Conservation (phyloP, 441 rosid species). For the Sinapis alba region DNA sequence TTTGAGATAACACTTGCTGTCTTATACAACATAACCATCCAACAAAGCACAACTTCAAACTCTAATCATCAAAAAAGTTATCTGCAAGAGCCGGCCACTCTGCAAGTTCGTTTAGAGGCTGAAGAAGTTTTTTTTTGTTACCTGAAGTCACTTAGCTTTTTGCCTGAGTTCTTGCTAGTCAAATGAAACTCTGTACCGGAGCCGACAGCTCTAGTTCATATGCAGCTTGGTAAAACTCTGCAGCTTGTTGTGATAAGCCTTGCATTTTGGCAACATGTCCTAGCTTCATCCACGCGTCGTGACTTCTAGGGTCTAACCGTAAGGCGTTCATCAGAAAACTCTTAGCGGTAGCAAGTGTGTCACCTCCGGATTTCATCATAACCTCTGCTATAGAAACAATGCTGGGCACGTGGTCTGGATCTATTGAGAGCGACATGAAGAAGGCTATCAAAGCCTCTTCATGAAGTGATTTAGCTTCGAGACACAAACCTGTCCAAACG, state of each 20-base stretch:
- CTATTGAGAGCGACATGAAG: conserved; percentile 67
- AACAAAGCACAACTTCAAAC: conserved; percentile 11
- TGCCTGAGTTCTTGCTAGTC: conserved; percentile 16
- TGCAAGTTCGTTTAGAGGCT: conserved; percentile 1
- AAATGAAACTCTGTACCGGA: conserved; percentile 64
- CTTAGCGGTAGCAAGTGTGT: conserved; percentile 63
- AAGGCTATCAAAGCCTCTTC: conserved; percentile 78
- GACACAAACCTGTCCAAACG: conserved; percentile 57
- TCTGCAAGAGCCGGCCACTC: not conserved
- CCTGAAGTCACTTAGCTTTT: conserved; percentile 9
- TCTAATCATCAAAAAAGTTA: not conserved
- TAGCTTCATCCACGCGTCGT: conserved; percentile 82
- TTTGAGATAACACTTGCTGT: not conserved
- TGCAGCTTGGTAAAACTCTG: conserved; percentile 95
- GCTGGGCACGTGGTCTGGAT: conserved; percentile 86
- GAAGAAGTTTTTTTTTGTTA: not conserved
- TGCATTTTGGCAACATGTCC: conserved; percentile 80
- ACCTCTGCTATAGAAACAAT: conserved; percentile 74
- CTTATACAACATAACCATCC: conserved; percentile 1
- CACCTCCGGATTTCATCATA: conserved; percentile 61
- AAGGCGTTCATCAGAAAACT: conserved; percentile 86
- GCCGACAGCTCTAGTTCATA: conserved; percentile 78
- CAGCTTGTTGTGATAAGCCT: conserved; percentile 80
- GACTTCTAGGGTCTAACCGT: conserved; percentile 72
- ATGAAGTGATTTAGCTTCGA: conserved; percentile 66